phyloP scores from a whole-genome alignment of 169 alveolate species.

The Amoebophrya sp. region DNA sequence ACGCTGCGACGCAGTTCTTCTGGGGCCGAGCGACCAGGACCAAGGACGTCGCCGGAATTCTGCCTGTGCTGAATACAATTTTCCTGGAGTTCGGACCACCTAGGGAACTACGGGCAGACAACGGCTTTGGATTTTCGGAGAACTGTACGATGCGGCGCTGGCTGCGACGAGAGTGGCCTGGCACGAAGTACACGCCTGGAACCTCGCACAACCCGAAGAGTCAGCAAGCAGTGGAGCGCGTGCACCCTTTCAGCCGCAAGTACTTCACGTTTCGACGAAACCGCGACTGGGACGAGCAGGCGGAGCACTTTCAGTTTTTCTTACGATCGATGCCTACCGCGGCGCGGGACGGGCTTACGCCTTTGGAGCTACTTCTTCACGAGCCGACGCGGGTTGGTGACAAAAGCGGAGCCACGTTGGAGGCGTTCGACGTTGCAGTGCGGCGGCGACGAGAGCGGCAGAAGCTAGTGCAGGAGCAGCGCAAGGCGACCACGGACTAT shows the following conservation, averaged over 20 bases:
- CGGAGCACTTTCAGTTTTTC: background rate
- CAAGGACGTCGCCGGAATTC: background rate
- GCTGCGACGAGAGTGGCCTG: background rate
- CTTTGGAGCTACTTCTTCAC: background rate
- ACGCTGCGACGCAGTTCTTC: background rate
- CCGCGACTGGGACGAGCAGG: background rate
- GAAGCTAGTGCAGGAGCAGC: background rate
- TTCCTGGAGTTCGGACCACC: background rate
- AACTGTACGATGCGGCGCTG: background rate
- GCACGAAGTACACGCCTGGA: background rate
- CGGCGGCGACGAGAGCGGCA: background rate
- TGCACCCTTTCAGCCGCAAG: background rate
- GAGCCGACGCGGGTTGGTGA: background rate
- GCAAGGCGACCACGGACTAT: background rate
- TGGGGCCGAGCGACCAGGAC: background rate
- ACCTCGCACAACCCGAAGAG: background rate
- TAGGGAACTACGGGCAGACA: background rate
- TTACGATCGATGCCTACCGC: background rate
- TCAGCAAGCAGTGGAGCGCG: background rate
- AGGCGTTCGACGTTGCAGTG: background rate
- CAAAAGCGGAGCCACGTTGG: background rate
- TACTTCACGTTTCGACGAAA: background rate
- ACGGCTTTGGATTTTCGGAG: background rate
- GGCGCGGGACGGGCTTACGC: background rate
- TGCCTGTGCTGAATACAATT: background rate